These are phyloP conservation scores for Cordyceps tenuipes DNA, from an alignment of 2,329 filamentous ascomycete genomes.

Conservation along the genomic window DNA sequence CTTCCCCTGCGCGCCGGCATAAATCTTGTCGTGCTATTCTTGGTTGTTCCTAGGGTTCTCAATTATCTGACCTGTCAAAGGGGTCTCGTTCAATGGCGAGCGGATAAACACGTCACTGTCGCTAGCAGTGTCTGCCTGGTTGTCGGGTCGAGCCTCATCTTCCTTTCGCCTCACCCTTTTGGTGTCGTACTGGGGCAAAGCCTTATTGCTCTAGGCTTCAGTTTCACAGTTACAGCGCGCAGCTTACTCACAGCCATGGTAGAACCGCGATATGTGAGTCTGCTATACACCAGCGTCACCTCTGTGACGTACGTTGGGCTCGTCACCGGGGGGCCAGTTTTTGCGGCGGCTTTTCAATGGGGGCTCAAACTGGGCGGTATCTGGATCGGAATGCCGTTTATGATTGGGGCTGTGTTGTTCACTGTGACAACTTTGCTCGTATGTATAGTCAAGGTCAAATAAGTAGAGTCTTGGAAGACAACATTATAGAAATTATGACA, in stretches of 20 bases:
- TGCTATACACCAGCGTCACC: constrained; percentile 14
- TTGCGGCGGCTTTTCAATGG: constrained; percentile 11
- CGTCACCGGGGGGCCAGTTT: constrained; percentile 5
- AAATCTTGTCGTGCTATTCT: constrained; percentile 10
- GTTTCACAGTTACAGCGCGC: constrained; percentile 12
- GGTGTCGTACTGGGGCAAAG: constrained; percentile 10
- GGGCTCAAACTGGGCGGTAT: constrained; percentile 4
- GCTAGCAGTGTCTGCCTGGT: constrained; percentile 12
- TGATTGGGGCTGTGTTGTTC: not conserved
- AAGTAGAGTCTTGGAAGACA: not conserved
- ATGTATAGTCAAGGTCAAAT: not conserved
- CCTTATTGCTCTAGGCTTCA: constrained; percentile 11
- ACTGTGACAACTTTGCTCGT: not conserved
- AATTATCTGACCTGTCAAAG: constrained; percentile 8
- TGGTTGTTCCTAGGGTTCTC: constrained; percentile 12
- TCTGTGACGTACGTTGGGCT: constrained; percentile 11
- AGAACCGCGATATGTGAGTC: constrained; percentile 10
- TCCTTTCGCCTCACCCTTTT: constrained; percentile 10
- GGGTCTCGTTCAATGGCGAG: not conserved
- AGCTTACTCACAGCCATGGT: constrained; percentile 15
- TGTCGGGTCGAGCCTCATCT: constrained; percentile 11
- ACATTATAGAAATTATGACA: no score
- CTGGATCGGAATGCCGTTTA: not conserved
- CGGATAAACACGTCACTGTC: constrained; percentile 14
- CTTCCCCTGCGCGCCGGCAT: constrained; percentile 14